A percentile compares a stretch with the other conserved stretches of the same genome.
Evolutionary conservation across 192 early-diverging fungal genomes (phyloP).

Genomic region (Coemansia sp.): DNA sequence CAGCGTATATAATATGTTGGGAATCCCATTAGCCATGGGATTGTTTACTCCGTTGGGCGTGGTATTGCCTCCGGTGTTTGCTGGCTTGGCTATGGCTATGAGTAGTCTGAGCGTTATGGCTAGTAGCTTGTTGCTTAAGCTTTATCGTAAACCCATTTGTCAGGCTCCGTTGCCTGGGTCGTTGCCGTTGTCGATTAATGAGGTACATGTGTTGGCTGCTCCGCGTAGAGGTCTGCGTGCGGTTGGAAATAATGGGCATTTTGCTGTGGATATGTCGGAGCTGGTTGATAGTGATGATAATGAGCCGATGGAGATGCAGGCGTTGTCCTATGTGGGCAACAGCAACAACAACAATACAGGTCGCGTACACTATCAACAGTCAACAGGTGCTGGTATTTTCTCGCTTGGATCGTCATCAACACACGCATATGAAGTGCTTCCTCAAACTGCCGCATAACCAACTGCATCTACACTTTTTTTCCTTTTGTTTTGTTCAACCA

Average conservation of each 20-base stretch:
- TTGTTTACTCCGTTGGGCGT: conserved; percentile 81
- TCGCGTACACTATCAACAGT: background rate
- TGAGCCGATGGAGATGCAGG: conserved; percentile 13
- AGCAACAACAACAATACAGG: background rate
- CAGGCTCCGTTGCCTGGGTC: conserved; percentile 20
- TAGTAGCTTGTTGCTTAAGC: conserved; percentile 82
- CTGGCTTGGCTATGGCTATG: conserved; percentile 92
- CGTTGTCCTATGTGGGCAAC: background rate
- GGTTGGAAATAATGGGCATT: background rate
- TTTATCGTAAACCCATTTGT: conserved; percentile 57
- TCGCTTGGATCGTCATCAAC: conserved; percentile 8
- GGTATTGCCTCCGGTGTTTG: conserved; percentile 86
- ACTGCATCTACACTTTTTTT: background rate
- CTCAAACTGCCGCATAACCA: conserved; percentile 13
- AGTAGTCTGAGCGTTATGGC: conserved; percentile 90
- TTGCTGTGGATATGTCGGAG: conserved; percentile 41
- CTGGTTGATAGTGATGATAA: conserved; percentile 14
- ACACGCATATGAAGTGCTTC: conserved; percentile 13
- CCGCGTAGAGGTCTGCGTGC: conserved; percentile 7
- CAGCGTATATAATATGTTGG: conserved; percentile 83
- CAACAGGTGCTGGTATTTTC: conserved; percentile 18
- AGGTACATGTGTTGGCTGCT: conserved; percentile 33
- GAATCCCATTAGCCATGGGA: conserved; percentile 94
- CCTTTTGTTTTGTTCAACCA: conserved; percentile 1
- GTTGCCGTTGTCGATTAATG: conserved; percentile 20